Evolutionary conservation across 2,329 filamentous ascomycete species (phyloP), one percentile per base, ranked within the genome.

Genomic region (Juglanconis sp.): DNA sequence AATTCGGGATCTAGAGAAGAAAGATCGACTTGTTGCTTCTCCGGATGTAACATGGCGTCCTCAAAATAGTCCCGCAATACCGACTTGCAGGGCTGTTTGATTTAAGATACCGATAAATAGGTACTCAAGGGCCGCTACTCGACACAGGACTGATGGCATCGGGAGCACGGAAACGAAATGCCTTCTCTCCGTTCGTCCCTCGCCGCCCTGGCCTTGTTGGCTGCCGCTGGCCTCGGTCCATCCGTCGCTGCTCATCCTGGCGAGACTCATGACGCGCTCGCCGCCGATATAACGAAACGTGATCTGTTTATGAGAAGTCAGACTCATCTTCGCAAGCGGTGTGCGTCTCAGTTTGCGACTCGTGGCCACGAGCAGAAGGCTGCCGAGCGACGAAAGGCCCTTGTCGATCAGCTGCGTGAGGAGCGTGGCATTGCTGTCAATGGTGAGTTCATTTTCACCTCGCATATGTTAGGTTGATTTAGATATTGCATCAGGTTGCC

Each of bases 401-500:
- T 56, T 13, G 54, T 56, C 17, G 46, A 56, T 31, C 47, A 13
- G 46, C 44, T 56, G 44, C 54, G 54, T 31, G 54, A 46, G 13
- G 54, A 56, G 24, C 54, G 54, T 13, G 54, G 54, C 17, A 56
- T 56, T 7, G 34, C 30, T 30, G n/a, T 13, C 3, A 17, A 50
- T 8, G 36, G 54, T 56, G 32, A 48, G 54, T 50, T 3, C 38
- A 5, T 36, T 11, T 24, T 13, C 8, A 10, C 5, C 11, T 30
- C 4, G 35, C 7, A 9, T 6, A 17, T n/a, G 24, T 6, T 13
- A 24, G 44, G 4, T 10, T 13, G 24, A 47, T 17, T 47, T 32
- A 50, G 24, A 49, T 13, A 31, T 50, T 15, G 7, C 24, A 24
- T 24, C 24, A 24, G 24, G 2, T 24, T 24, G 24, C 24, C 24